phyloP scores from a whole-genome alignment of 176 grass and related monocot species.

The Oryza glumipatula region DNA sequence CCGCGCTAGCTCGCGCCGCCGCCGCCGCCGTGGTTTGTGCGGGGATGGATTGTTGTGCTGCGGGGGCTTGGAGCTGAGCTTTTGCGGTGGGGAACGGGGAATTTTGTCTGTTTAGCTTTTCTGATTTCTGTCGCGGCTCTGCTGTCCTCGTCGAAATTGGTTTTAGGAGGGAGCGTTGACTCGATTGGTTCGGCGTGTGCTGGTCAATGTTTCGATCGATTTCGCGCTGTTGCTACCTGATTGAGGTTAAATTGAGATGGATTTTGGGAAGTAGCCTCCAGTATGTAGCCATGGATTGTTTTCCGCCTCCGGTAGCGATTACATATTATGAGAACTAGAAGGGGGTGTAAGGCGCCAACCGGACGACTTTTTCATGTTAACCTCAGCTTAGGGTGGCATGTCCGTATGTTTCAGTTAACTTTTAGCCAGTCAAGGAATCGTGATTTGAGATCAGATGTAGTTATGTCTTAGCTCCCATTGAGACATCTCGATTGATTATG shows the following conservation, averaged over 20 bases:
- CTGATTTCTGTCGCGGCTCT: background rate
- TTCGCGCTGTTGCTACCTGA: background rate
- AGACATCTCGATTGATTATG: background rate
- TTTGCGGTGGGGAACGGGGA: background rate
- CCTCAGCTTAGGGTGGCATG: slow-evolving; percentile 9
- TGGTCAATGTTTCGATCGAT: slow-evolving; percentile 11
- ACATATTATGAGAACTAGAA: background rate
- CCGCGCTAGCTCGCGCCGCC: background rate
- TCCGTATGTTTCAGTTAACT: background rate
- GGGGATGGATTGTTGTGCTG: background rate
- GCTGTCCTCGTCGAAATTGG: background rate
- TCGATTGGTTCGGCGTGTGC: background rate
- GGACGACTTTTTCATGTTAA: background rate
- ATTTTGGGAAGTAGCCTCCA: background rate
- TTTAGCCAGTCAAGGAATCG: background rate
- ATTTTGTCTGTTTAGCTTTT: slow-evolving; percentile 10
- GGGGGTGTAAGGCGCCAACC: slow-evolving; percentile 6
- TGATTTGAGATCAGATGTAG: background rate
- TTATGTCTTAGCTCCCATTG: background rate
- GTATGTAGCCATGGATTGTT: background rate
- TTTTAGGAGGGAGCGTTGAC: slow-evolving; percentile 42
- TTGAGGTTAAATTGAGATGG: slow-evolving; percentile 1
- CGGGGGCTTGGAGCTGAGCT: background rate
- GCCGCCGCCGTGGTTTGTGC: background rate
- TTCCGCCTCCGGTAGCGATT: background rate